These are phyloP conservation scores for Zygotorulaspora sp. DNA, from an alignment of 805 yeast genomes.

Conservation along the genomic window DNA sequence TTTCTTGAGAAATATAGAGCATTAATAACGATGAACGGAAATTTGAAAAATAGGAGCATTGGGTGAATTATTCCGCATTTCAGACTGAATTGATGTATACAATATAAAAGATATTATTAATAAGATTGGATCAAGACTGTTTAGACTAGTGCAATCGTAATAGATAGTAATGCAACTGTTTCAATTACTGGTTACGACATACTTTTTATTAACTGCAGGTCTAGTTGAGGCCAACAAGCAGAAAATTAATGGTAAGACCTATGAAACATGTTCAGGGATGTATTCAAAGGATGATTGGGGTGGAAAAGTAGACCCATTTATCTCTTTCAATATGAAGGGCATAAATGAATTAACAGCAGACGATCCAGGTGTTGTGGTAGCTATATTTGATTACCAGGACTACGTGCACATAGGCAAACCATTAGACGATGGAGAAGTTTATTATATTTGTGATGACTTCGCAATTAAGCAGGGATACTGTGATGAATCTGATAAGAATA, in stretches of 20 bases:
- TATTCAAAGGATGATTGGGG: constrained; percentile 84
- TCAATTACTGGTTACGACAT: constrained; percentile 4
- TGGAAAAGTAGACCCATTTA: constrained; percentile 65
- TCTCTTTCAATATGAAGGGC: constrained; percentile 43
- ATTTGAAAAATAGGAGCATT: no score
- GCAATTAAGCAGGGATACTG: constrained; percentile 61
- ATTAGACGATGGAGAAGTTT: constrained; percentile 40
- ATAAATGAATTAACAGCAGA: constrained; percentile 30
- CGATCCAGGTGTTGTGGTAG: constrained; percentile 52
- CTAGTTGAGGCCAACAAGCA: constrained; percentile 39
- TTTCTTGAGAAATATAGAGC: no score
- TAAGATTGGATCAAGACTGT: no score
- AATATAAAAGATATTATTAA: no score
- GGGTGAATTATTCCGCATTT: no score
- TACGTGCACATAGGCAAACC: constrained; percentile 58
- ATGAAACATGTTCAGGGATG: constrained; percentile 85
- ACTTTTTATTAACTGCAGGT: constrained; percentile 7
- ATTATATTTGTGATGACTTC: constrained; percentile 70
- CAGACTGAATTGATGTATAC: no score
- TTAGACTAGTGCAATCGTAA: no score
- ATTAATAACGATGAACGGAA: no score
- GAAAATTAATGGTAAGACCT: constrained; percentile 44
- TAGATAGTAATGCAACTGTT: constrained; percentile 9
- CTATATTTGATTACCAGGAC: constrained; percentile 82
- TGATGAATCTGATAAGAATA: constrained; percentile 48